Evolutionary conservation across 2,329 filamentous ascomycete species (phyloP), one percentile per base, ranked within the genome.

Genomic region (Botryotinia globosa): DNA sequence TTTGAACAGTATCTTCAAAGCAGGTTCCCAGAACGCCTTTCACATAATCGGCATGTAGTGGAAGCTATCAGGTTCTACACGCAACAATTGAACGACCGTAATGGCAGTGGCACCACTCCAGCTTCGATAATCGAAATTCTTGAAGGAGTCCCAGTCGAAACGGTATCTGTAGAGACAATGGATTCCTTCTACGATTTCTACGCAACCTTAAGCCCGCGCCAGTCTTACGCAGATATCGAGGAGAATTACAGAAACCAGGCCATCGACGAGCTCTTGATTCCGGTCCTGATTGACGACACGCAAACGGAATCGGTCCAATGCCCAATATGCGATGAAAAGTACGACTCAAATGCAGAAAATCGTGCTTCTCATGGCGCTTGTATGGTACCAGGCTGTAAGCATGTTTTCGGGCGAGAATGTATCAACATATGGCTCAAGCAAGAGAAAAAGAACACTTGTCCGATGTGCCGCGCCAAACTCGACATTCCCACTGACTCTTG

Each of bases 151-250:
- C 20, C 29, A 9, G 20, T 7, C 9, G 2, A 20, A 22, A 48
- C 3, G 32, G 5, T 5, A 7, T 4, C 12, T 22, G 4, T 1
- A 4, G 10, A n/a, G 12, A 14, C 2, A 25, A 8, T 18, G 22
- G 7, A 18, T 39, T 18, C 34, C 18, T n/a, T 16, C 6, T 20
- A 10, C 44, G 6, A 18, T 39, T n/a, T 39, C 14, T 16, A n/a
- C 9, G 25, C 12, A 25, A 4, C 4, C 14, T 16, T 39, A 4
- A 7, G 22, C 4, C 34, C 1, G 10, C 34, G 5, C 14, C 34
- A 18, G 3, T 18, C 25, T 3, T 10, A 39, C 14, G 12, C 7
- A 42, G 3, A 2, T 25, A 48, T 18, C 12, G 16, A 48, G 3
- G 6, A 10, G 9, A 29, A 1, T 4, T 1, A 22, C 2, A 56